Evolutionary conservation across 257 asterid species (phyloP), one percentile per base, ranked within the genome.

Genomic region (Leonotis leonurus): DNA sequence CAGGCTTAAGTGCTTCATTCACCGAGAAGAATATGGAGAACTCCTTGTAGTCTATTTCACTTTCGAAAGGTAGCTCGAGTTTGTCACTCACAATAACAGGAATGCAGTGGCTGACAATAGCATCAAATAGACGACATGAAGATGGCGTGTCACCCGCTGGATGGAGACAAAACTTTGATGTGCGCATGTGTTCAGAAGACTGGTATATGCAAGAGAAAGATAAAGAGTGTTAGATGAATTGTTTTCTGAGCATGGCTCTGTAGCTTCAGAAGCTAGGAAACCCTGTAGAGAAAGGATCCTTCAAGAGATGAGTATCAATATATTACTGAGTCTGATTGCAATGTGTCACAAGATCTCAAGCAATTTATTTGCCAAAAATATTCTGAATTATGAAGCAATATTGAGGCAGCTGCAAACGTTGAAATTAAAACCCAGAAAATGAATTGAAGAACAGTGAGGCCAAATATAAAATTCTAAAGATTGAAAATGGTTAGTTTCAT

Each of bases 121-220:
- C 89, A 74, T 92, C 99, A 46, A 92, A 92, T 40, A 92, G 88
- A 37, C 97, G 99, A 62, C 99, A 92, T 24, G 99, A 92, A 57
- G 99, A 92, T 32, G 99, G 99, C 5, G 97, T 92, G 78, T 92
- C 99, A 0, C 99, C 99, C 1, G 97, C 99, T 8, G 97, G 96
- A 56, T 92, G 74, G 40, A 92, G 81, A 63, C 99, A 92, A 60
- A 89, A 92, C 77, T 92, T 92, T 18, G 99, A 89, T 6, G 79
- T 73, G 4, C 85, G 96, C 97, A 93, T 93, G 62, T 88, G 92
- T 35, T 73, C 80, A 26, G 84, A 69, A 43, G 99, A 93, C 99
- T 93, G 65, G 65, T 32, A 62, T 46, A 32, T 58, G 53, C 55
- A 75, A 49, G 73, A 51, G 17, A 29, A 48, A 33, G 46, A 56